phyloP scores from a whole-genome alignment of 2,329 filamentous ascomycete genomes.

The Cladorrhinum sp. region DNA sequence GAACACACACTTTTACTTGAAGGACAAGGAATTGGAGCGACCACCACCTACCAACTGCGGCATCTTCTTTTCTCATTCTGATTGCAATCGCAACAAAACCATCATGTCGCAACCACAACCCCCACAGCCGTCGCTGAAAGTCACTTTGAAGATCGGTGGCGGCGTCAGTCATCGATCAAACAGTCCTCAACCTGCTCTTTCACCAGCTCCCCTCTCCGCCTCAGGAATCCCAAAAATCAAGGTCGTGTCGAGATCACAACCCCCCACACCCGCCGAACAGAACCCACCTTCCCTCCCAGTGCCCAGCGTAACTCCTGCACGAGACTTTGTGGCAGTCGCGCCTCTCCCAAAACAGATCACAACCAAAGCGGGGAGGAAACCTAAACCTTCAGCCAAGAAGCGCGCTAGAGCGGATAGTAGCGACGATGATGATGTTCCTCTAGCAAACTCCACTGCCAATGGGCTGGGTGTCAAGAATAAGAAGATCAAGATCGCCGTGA shows the following conservation, averaged over 20 bases:
- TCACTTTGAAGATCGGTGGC: neutral
- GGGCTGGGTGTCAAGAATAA: conserved; percentile 38
- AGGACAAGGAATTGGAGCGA: neutral
- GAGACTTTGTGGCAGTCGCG: conserved; percentile 16
- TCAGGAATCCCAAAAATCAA: conserved; percentile 26
- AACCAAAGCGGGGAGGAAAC: conserved; percentile 58
- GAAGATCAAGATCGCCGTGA: conserved; percentile 53
- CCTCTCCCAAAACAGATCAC: conserved; percentile 34
- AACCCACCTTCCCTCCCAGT: conserved; percentile 14
- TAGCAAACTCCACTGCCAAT: conserved; percentile 30
- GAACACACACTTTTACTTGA: too few relatives aligned
- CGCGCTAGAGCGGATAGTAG: conserved; percentile 55
- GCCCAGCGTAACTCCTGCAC: neutral
- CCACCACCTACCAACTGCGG: neutral
- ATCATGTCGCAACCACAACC: neutral
- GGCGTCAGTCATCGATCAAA: neutral
- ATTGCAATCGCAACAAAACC: neutral
- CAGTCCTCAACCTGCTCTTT: conserved; percentile 15
- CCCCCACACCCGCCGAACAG: conserved; percentile 26
- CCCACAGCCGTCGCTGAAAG: neutral
- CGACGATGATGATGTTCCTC: conserved; percentile 42
- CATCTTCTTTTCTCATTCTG: neutral
- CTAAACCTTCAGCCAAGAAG: conserved; percentile 63
- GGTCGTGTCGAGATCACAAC: conserved; percentile 25
- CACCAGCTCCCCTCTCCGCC: conserved; percentile 24